A percentile compares a stretch with the other conserved stretches of the same genome.
Conservation (phyloP, 305 asterid genomes). For the Ilex paraguariensis region DNA sequence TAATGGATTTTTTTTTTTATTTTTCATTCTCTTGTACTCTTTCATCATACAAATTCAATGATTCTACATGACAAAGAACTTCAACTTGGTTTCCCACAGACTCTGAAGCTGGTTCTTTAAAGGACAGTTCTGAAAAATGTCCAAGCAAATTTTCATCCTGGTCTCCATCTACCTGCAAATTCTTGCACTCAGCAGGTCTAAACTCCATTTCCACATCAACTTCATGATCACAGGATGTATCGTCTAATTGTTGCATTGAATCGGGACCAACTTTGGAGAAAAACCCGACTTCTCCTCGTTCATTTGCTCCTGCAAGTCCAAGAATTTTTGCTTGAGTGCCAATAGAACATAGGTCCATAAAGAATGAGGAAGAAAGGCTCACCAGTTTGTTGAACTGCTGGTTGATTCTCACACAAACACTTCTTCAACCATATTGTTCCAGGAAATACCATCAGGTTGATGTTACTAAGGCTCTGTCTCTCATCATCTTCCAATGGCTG, state of each 20-base stretch:
- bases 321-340: background rate
- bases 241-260: background rate
- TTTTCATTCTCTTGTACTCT: background rate
- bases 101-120: conserved; percentile 12
- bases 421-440: conserved; percentile 87
- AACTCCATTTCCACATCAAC: conserved; percentile 14
- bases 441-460: conserved; percentile 89
- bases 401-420: conserved; percentile 29
- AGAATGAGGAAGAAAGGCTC: conserved; percentile 13
- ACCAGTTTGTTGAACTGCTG: conserved; percentile 31
- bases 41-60: conserved; percentile 12
- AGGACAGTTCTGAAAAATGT: conserved; percentile 14
- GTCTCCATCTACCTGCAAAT: conserved; percentile 18
- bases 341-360: background rate
- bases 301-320: conserved; percentile 1
- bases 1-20: too few relatives aligned
- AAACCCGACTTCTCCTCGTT: background rate
- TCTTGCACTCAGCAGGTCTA: conserved; percentile 14
- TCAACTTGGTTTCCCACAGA: conserved; percentile 11
- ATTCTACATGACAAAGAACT: conserved; percentile 22
- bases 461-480: conserved; percentile 48
- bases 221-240: conserved; percentile 15
- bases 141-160: conserved; percentile 16
- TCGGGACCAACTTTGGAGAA: conserved; percentile 13
- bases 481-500: conserved; percentile 65